Conservation (phyloP, 2,329 filamentous ascomycete genomes). For the Paecilomyces sp. region DNA sequence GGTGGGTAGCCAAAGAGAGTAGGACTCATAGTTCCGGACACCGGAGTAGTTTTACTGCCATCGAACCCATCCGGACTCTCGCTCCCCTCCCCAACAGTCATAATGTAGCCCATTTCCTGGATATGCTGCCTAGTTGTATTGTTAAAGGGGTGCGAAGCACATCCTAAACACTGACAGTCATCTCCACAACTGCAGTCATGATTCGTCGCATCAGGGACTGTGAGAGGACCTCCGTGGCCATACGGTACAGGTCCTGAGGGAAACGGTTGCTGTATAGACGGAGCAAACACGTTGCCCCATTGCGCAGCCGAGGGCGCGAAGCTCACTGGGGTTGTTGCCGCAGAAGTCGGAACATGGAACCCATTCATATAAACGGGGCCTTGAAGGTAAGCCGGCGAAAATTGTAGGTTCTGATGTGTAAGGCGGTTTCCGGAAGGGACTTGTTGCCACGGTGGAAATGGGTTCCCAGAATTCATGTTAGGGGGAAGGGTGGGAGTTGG, state of each 20-base stretch:
- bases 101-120: slow-evolving; percentile 38
- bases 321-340: slow-evolving; percentile 5
- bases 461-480: neutral
- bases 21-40: slow-evolving; percentile 9
- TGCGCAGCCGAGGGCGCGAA: slow-evolving; percentile 8
- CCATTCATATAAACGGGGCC: slow-evolving; percentile 10
- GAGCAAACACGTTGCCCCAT: slow-evolving; percentile 10
- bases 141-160: slow-evolving; percentile 41
- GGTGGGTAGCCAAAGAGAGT: slow-evolving; percentile 10
- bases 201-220: slow-evolving; percentile 12
- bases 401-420: slow-evolving; percentile 12
- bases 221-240: slow-evolving; percentile 5
- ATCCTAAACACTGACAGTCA: slow-evolving; percentile 40
- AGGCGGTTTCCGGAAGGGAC: slow-evolving; percentile 3
- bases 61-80: slow-evolving; percentile 12
- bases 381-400: slow-evolving; percentile 6
- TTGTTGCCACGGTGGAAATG: neutral
- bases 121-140: slow-evolving; percentile 38
- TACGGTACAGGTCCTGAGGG: slow-evolving; percentile 4
- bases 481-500: neutral
- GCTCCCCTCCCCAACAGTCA: slow-evolving; percentile 26
- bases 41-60: slow-evolving; percentile 14
- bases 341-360: slow-evolving; percentile 7
- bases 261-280: slow-evolving; percentile 9
- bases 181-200: slow-evolving; percentile 38